phyloP scores from a whole-genome alignment of 208 protist genomes.

The Wallacemonas sp. region DNA sequence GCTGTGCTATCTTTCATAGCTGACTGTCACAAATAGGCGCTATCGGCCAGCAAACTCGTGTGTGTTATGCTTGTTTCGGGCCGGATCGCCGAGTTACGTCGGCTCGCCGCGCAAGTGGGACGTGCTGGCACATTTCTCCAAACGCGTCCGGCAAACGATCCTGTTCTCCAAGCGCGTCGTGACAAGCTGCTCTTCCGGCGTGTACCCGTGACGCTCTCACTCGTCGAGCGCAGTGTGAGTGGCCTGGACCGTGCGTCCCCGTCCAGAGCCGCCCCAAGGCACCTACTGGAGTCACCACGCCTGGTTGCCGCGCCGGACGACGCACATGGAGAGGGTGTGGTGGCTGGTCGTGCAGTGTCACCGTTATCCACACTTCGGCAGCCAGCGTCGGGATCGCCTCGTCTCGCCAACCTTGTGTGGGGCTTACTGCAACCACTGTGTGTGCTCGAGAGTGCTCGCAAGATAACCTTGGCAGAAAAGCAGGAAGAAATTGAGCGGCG shows the following conservation, averaged over 20 bases:
- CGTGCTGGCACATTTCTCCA: background rate
- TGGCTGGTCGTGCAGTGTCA: too few relatives aligned
- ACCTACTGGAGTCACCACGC: too few relatives aligned
- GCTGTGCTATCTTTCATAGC: too few relatives aligned
- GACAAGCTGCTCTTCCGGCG: slow-evolving; percentile 67
- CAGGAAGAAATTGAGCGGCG: background rate
- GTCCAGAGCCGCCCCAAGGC: too few relatives aligned
- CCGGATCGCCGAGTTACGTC: slow-evolving; percentile 29
- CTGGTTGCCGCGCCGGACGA: too few relatives aligned
- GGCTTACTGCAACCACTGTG: background rate
- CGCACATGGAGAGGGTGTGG: too few relatives aligned
- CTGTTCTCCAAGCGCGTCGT: slow-evolving; percentile 10
- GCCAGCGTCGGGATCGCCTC: background rate
- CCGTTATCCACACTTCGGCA: too few relatives aligned
- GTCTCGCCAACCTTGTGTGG: background rate
- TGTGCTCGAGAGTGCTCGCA: background rate
- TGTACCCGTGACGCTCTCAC: slow-evolving; percentile 64
- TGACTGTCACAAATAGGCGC: too few relatives aligned
- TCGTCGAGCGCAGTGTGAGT: slow-evolving; percentile 62
- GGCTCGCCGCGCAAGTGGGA: background rate
- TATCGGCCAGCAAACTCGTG: too few relatives aligned
- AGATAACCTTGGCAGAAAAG: background rate
- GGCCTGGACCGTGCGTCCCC: slow-evolving; percentile 12
- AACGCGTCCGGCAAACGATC: background rate
- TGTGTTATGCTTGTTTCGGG: slow-evolving; percentile 25